These are phyloP conservation scores for Liquidambar formosana DNA, from an alignment of 164 flowering plant genomes.

Conservation along the genomic window DNA sequence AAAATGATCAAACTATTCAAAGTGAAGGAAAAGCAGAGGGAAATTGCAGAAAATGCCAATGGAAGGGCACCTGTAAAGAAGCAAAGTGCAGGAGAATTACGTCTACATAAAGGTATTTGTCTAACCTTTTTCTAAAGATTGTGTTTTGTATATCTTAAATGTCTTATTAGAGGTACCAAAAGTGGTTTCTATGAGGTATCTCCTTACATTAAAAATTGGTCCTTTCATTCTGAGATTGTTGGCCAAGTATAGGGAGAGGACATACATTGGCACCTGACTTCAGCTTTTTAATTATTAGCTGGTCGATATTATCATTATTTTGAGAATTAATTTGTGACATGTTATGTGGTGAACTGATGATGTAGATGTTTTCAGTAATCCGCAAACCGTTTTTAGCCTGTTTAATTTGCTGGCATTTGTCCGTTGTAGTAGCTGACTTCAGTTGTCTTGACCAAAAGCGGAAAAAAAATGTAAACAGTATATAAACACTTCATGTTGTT, in stretches of 20 bases:
- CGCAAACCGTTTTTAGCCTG: too few relatives aligned
- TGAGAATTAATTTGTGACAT: too few relatives aligned
- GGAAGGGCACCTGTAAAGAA: conserved; percentile 43
- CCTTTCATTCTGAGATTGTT: background rate
- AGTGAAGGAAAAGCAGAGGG: conserved; percentile 55
- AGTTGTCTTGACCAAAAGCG: conserved; percentile 22
- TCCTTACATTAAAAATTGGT: background rate
- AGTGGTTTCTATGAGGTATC: background rate
- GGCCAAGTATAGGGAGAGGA: conserved; percentile 6
- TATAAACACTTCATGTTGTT: background rate
- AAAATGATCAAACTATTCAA: conserved; percentile 47
- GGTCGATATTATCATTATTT: too few relatives aligned
- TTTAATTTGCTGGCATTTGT: too few relatives aligned
- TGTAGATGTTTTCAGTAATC: too few relatives aligned
- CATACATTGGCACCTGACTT: too few relatives aligned
- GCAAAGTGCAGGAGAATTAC: conserved; percentile 55
- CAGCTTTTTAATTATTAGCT: too few relatives aligned
- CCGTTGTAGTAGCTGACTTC: too few relatives aligned
- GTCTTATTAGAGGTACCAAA: background rate
- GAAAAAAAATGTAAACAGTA: too few relatives aligned
- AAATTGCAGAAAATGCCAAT: conserved; percentile 38
- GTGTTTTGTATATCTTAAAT: background rate
- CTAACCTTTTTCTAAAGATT: background rate
- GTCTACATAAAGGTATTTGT: conserved; percentile 47
- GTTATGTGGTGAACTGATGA: too few relatives aligned